Conservation (phyloP, 352 stramenopile species). For the Globisporangium carolinianum region DNA sequence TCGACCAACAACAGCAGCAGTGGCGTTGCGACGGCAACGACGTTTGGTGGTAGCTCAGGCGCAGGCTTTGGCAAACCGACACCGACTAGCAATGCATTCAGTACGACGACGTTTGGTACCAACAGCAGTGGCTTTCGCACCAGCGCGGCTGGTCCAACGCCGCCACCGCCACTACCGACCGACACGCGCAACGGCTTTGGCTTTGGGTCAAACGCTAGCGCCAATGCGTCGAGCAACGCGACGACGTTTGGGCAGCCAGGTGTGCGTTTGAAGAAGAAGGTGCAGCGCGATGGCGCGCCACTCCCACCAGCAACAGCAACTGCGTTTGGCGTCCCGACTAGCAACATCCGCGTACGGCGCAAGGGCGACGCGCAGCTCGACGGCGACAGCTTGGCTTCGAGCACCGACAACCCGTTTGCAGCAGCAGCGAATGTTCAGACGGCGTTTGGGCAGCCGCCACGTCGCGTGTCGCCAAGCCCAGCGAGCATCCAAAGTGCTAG, state of each 20-base stretch:
- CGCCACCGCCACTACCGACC: neutral
- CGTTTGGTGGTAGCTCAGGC: constrained; percentile 1
- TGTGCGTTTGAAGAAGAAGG: constrained; percentile 11
- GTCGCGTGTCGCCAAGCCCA: constrained; percentile 1
- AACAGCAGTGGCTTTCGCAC: neutral
- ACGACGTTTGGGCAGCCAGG: constrained; percentile 14
- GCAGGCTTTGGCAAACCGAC: neutral
- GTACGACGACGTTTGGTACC: neutral
- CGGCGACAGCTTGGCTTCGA: neutral
- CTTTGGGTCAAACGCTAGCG: constrained; percentile 16
- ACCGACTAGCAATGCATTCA: neutral
- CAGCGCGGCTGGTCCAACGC: neutral
- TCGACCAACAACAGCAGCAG: neutral
- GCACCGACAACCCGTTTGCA: neutral
- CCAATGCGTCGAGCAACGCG: neutral
- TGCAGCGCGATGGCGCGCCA: neutral
- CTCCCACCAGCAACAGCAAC: neutral
- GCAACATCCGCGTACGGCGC: neutral
- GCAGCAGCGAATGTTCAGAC: constrained; percentile 1
- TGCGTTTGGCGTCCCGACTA: constrained; percentile 3
- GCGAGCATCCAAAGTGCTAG: neutral
- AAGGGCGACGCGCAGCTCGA: neutral
- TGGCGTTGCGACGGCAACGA: neutral
- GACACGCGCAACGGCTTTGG: constrained; percentile 10
- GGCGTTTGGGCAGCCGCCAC: constrained; percentile 22